Conservation (phyloP, 352 stramenopile species). For the Pythium insidiosum region DNA sequence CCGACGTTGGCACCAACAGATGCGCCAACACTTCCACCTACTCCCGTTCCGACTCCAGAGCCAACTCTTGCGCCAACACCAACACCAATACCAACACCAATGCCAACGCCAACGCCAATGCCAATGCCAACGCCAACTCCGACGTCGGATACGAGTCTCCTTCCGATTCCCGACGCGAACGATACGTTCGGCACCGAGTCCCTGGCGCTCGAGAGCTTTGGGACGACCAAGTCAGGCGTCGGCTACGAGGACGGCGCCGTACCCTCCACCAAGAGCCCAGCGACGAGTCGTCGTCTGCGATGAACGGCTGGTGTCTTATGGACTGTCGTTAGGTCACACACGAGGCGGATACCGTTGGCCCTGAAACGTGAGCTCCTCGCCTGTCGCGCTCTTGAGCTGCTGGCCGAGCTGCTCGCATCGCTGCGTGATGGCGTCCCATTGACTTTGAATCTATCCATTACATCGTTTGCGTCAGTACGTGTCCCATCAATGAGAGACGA, state of each 20-base stretch:
- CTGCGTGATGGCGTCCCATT: conserved; percentile 35
- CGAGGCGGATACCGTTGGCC: conserved; percentile 33
- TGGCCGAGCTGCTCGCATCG: conserved; percentile 27
- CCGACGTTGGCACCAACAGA: too few relatives aligned
- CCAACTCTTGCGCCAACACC: too few relatives aligned
- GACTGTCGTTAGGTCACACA: not conserved
- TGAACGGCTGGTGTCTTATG: too few relatives aligned
- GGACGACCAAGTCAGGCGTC: not conserved
- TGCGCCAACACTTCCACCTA: too few relatives aligned
- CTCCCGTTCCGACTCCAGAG: too few relatives aligned
- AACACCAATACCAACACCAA: too few relatives aligned
- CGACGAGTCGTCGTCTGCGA: too few relatives aligned
- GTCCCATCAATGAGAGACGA: not conserved
- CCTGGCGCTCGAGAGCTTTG: not conserved
- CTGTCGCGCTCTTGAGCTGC: conserved; percentile 37
- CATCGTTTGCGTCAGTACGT: too few relatives aligned
- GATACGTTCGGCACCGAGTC: not conserved
- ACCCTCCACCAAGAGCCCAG: too few relatives aligned
- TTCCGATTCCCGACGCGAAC: not conserved
- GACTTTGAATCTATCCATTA: conserved; percentile 27
- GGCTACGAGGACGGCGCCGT: too few relatives aligned
- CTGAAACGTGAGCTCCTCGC: conserved; percentile 60
- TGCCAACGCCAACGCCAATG: too few relatives aligned
- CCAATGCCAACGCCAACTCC: not conserved
- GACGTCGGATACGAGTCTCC: too few relatives aligned